These are phyloP conservation scores for Emericellopsis cladophorae DNA, from an alignment of 2,329 filamentous ascomycete species.

Conservation along the genomic window DNA sequence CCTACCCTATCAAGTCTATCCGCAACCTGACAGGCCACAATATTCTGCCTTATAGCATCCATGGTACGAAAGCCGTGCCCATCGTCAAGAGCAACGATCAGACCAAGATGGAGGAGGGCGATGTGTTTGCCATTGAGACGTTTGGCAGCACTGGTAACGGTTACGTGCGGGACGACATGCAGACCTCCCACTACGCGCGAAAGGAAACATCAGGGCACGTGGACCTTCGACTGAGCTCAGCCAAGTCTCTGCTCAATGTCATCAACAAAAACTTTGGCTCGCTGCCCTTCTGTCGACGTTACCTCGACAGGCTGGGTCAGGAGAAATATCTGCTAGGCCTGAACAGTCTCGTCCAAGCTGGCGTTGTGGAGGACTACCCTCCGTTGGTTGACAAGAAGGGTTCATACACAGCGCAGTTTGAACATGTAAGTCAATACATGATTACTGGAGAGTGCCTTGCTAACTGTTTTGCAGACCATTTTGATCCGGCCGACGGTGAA, in stretches of 20 bases:
- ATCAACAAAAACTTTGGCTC: constrained; percentile 97
- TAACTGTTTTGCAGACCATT: constrained; percentile 44
- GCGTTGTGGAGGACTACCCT: constrained; percentile 83
- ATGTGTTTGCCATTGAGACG: constrained; percentile 91
- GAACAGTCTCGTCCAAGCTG: constrained; percentile 71
- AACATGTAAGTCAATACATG: constrained; percentile 58
- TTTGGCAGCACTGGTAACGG: constrained; percentile 91
- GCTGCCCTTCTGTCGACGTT: constrained; percentile 79
- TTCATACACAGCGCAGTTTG: constrained; percentile 86
- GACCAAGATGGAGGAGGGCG: constrained; percentile 96
- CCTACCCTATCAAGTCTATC: constrained; percentile 71
- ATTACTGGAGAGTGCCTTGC: constrained; percentile 4
- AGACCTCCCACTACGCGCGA: constrained; percentile 81
- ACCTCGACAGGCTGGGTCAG: constrained; percentile 83
- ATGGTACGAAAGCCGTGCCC: constrained; percentile 85
- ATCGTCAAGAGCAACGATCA: constrained; percentile 81
- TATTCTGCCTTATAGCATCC: constrained; percentile 80
- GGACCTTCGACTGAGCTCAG: constrained; percentile 64
- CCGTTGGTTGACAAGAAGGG: constrained; percentile 87
- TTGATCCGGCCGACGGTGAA: constrained; percentile 69
- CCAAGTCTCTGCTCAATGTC: constrained; percentile 71
- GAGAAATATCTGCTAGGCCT: constrained; percentile 91
- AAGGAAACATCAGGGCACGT: constrained; percentile 61
- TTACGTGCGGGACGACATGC: constrained; percentile 76
- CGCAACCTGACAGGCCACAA: constrained; percentile 83